These are phyloP conservation scores for Penicillium paxilli DNA, from an alignment of 495 filamentous ascomycete species.

Conservation along the genomic window DNA sequence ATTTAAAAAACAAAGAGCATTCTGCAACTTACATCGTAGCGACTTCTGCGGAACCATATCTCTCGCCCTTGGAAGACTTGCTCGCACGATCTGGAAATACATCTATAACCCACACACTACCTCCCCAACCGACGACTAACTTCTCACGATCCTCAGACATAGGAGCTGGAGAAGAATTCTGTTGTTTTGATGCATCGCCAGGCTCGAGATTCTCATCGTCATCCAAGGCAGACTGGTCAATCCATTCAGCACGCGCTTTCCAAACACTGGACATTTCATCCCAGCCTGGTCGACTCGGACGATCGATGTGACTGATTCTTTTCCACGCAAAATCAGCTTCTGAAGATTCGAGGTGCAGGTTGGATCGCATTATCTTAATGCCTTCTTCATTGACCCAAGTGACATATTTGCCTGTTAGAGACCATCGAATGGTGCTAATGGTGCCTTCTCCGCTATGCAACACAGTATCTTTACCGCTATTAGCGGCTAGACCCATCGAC, in stretches of 20 bases:
- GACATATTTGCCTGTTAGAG: conserved; percentile 83
- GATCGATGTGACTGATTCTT: conserved; percentile 87
- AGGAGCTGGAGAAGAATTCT: conserved; percentile 13
- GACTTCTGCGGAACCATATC: conserved; percentile 80
- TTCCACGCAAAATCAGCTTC: conserved; percentile 90
- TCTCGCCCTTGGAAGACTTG: conserved; percentile 69
- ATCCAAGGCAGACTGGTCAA: conserved; percentile 76
- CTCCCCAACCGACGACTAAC: conserved; percentile 90
- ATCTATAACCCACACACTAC: conserved; percentile 92
- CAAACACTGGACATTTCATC: conserved; percentile 94
- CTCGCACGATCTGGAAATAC: conserved; percentile 77
- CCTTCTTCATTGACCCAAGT: conserved; percentile 95
- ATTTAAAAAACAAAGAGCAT: background rate
- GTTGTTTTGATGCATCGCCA: conserved; percentile 32
- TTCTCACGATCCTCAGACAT: conserved; percentile 62
- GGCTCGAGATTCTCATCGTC: conserved; percentile 54
- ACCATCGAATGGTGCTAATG: conserved; percentile 92
- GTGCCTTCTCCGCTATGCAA: conserved; percentile 90
- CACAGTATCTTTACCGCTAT: conserved; percentile 80
- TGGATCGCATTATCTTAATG: conserved; percentile 95
- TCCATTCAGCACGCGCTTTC: conserved; percentile 90
- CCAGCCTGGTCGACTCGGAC: conserved; percentile 77
- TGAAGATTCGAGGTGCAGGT: conserved; percentile 72
- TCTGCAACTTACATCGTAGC: conserved; percentile 73
- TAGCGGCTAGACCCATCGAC: conserved; percentile 73